Evolutionary conservation across 2,329 filamentous ascomycete species (phyloP), one percentile per base, ranked within the genome.

Genomic region (Alternaria triticina): DNA sequence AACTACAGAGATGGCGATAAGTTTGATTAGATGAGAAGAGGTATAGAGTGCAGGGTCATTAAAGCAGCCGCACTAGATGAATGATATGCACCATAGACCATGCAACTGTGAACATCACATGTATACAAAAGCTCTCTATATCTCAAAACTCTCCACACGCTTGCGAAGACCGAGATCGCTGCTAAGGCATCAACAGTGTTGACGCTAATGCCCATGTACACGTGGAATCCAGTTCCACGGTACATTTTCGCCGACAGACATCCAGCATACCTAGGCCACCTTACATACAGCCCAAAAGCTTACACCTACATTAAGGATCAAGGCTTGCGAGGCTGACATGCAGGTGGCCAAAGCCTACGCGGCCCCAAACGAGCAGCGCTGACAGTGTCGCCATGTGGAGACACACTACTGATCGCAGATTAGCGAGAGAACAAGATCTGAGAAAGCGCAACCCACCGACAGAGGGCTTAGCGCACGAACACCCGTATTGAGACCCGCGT

Each of bases 401-500:
- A 23, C 30, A 44, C 17, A 59, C 56, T 54, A 62, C 44, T 52
- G 40, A 61, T 59, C 59, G 44, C 44, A 67, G 66, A 67, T 69
- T 69, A 60, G 59, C 64, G 66, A 69, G 63, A 47, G 46, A 33
- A 56, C 50, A 40, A 58, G 64, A 65, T 67, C 65, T 62, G 54
- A 27, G 46, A 27, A 54, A 45, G 52, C 36, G 40, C 25, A 50
- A 27, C 45, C 47, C 44, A 43, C 52, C 40, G 49, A 40, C 20
- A 40, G 25, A 54, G 28, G 51, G 56, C 27, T 46, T 33, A 28
- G 56, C 49, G 54, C 52, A 49, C 49, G 45, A 43, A 25, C 50
- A 36, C 36, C 51, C 27, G 17, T 58, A 20, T 47, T 50, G n/a
- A 27, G 40, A 46, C 30, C 22, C 36, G 49, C 40, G 45, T 56